These are phyloP conservation scores for Pythium sukuiense DNA, from an alignment of 352 stramenopile species.

Conservation along the genomic window DNA sequence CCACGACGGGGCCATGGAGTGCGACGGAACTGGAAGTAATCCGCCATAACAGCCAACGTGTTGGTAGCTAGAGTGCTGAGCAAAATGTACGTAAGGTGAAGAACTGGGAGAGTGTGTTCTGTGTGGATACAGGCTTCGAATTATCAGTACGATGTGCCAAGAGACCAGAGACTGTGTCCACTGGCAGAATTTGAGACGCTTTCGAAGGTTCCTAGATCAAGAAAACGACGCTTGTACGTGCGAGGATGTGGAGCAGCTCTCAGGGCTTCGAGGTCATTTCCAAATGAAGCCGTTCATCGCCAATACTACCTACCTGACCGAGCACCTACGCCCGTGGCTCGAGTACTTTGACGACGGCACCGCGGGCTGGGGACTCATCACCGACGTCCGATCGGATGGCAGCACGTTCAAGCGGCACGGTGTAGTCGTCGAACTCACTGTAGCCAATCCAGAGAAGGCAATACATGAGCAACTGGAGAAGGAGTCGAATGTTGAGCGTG, in stretches of 20 bases:
- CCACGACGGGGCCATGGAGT: slow-evolving; percentile 11
- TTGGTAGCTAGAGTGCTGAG: not conserved
- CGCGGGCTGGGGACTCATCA: not conserved
- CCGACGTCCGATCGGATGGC: not conserved
- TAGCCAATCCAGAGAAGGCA: not conserved
- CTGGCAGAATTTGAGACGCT: no score
- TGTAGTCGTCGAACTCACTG: not conserved
- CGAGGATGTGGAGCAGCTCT: not conserved
- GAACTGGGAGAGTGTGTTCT: not conserved
- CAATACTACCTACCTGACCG: not conserved
- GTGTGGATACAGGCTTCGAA: not conserved
- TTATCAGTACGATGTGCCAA: not conserved
- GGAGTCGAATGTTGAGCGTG: not conserved
- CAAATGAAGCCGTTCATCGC: not conserved
- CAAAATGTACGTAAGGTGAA: not conserved
- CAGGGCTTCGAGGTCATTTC: not conserved
- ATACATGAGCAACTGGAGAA: not conserved
- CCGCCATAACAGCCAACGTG: slow-evolving; percentile 5
- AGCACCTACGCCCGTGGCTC: not conserved
- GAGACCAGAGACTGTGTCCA: not conserved
- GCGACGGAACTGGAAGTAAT: slow-evolving; percentile 11
- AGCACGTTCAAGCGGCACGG: not conserved
- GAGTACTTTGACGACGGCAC: not conserved
- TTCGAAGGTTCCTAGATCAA: no score
- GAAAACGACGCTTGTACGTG: no score